Evolutionary conservation across 2,329 filamentous ascomycete genomes (phyloP).

Genomic region (Fusarium sp.): DNA sequence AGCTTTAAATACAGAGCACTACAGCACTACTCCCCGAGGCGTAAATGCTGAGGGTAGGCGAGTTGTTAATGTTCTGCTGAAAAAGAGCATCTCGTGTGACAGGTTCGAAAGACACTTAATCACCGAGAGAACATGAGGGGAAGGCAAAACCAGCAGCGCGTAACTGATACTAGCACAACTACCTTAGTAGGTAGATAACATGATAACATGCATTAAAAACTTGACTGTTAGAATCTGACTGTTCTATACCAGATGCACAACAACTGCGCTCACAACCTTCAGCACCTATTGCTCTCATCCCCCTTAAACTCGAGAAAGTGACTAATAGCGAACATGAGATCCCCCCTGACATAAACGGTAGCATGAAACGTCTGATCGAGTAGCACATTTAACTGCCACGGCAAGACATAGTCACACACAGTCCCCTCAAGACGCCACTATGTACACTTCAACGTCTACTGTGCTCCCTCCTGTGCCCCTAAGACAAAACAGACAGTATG

Average conservation of each 20-base stretch:
- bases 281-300: background rate
- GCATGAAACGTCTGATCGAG: conserved; percentile 30
- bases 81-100: conserved; percentile 15
- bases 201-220: background rate
- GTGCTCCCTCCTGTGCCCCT: background rate
- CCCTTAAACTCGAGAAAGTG: background rate
- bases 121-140: background rate
- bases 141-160: background rate
- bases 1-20: background rate
- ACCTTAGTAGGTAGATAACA: background rate
- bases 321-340: background rate
- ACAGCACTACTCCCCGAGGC: background rate
- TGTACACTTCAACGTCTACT: conserved; percentile 12
- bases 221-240: background rate
- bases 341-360: conserved; percentile 1
- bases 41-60: conserved; percentile 3
- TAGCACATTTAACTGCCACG: conserved; percentile 28
- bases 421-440: background rate
- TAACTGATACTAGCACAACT: background rate
- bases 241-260: background rate
- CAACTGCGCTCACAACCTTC: background rate
- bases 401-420: conserved; percentile 26
- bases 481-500: background rate
- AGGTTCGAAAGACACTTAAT: conserved; percentile 2
- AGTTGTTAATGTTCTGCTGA: conserved; percentile 13